A percentile compares a stretch with the other conserved stretches of the same genome.
Conservation (phyloP, 495 filamentous ascomycete species). For the Xylaria sp. region DNA sequence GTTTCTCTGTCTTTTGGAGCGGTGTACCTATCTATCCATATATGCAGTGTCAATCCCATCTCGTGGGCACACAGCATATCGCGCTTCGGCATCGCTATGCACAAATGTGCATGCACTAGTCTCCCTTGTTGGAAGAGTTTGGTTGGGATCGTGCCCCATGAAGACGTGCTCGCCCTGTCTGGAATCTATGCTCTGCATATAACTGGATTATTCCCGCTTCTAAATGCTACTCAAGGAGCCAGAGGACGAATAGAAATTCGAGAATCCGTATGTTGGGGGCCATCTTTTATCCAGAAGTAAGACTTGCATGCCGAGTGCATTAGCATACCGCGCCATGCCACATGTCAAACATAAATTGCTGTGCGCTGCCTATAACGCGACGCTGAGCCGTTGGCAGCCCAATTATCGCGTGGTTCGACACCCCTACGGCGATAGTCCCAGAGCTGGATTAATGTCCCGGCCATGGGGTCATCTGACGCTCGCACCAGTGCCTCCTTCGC, state of each 20-base stretch:
- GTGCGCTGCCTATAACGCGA: conserved; percentile 3
- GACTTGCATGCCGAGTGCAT: conserved; percentile 25
- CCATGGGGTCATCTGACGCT: conserved; percentile 18
- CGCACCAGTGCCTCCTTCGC: background rate
- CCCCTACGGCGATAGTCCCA: background rate
- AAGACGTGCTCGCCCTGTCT: conserved; percentile 5
- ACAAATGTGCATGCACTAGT: conserved; percentile 1
- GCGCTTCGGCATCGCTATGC: conserved; percentile 3
- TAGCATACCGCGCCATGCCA: conserved; percentile 20
- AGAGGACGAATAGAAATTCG: conserved; percentile 9
- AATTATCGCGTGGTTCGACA: conserved; percentile 21
- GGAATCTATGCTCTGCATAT: background rate
- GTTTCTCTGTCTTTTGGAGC: background rate
- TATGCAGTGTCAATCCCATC: background rate
- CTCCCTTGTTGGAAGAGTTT: background rate
- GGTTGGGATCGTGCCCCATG: conserved; percentile 2
- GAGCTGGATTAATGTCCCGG: conserved; percentile 5
- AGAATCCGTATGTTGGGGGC: conserved; percentile 9
- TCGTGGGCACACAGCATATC: background rate
- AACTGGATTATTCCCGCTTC: background rate
- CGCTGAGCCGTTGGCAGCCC: conserved; percentile 12
- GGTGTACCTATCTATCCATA: conserved; percentile 17
- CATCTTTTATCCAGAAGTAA: conserved; percentile 15
- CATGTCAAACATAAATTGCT: conserved; percentile 26
- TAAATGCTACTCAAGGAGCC: conserved; percentile 1